phyloP scores from a whole-genome alignment of 208 protist species.

The Trypanosoma boissoni region DNA sequence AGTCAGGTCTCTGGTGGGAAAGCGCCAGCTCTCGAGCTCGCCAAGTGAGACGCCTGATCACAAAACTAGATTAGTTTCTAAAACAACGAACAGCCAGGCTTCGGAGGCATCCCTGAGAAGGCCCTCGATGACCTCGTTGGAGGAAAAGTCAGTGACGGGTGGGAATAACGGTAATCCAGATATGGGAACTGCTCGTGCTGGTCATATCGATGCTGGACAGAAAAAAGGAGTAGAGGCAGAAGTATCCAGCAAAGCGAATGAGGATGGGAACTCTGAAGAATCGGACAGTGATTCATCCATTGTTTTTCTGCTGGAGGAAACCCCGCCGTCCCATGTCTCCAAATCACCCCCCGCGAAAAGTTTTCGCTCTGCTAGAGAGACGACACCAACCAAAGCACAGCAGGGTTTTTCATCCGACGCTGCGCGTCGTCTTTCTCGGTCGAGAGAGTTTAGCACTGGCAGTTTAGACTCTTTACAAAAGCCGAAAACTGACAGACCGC shows the following conservation, averaged over 20 bases:
- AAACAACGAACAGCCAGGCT: too few relatives aligned
- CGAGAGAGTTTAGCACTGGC: neutral
- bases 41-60: too few relatives aligned
- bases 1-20: too few relatives aligned
- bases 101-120: too few relatives aligned
- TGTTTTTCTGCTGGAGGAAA: constrained; percentile 16
- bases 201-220: too few relatives aligned
- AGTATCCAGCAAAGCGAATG: neutral
- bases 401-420: neutral
- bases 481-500: neutral
- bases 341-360: constrained; percentile 1
- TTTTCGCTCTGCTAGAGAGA: constrained; percentile 12
- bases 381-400: neutral
- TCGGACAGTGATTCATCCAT: constrained; percentile 21
- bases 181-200: too few relatives aligned
- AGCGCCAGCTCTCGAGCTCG: too few relatives aligned
- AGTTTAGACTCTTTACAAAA: neutral
- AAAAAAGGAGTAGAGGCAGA: neutral
- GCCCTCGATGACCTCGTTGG: too few relatives aligned
- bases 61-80: too few relatives aligned
- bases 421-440: neutral
- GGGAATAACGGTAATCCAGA: too few relatives aligned
- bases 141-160: too few relatives aligned
- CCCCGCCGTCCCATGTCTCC: neutral
- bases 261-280: neutral